phyloP scores from a whole-genome alignment of 805 yeast species.

The Kodamaea restingae region DNA sequence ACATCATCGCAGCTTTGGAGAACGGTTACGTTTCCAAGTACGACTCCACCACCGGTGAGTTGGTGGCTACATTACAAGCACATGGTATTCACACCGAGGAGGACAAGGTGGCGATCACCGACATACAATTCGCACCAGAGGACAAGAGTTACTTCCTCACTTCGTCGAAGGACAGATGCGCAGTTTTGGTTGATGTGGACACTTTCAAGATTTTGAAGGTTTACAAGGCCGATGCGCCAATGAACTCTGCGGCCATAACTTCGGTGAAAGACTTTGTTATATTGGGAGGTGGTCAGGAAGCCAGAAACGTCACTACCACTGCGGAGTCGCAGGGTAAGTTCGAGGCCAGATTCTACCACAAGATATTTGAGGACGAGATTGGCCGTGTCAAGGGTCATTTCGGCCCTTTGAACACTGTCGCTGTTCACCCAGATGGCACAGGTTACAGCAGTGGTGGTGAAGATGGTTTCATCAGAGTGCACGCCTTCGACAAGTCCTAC shows the following conservation, averaged over 20 bases:
- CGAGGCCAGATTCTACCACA: slow-evolving; percentile 94
- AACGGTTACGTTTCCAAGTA: slow-evolving; percentile 83
- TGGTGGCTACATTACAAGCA: slow-evolving; percentile 51
- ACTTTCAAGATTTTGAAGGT: slow-evolving; percentile 67
- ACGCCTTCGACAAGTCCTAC: slow-evolving; percentile 87
- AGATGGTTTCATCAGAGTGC: slow-evolving; percentile 95
- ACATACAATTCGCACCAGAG: slow-evolving; percentile 76
- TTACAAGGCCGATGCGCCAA: slow-evolving; percentile 84
- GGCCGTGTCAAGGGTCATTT: slow-evolving; percentile 98
- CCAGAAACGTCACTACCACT: slow-evolving; percentile 97
- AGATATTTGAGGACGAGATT: slow-evolving; percentile 90
- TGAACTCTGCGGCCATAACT: slow-evolving; percentile 93
- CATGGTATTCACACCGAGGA: slow-evolving; percentile 65
- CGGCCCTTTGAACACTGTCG: slow-evolving; percentile 94
- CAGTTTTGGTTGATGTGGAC: slow-evolving; percentile 75
- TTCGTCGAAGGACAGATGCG: slow-evolving; percentile 86
- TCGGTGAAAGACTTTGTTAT: slow-evolving; percentile 89
- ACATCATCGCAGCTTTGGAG: slow-evolving; percentile 80
- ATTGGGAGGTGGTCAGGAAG: slow-evolving; percentile 99
- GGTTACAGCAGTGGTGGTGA: slow-evolving; percentile 97
- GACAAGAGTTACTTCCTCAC: slow-evolving; percentile 90
- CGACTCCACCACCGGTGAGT: slow-evolving; percentile 72
- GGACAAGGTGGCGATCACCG: slow-evolving; percentile 55
- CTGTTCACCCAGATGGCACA: slow-evolving; percentile 90
- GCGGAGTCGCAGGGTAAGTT: slow-evolving; percentile 90